Percentiles rank a stretch among this genome's conserved stretches.
These are phyloP conservation scores for Wickerhamiella brachini DNA, from an alignment of 805 yeast species.

Conservation along the genomic window DNA sequence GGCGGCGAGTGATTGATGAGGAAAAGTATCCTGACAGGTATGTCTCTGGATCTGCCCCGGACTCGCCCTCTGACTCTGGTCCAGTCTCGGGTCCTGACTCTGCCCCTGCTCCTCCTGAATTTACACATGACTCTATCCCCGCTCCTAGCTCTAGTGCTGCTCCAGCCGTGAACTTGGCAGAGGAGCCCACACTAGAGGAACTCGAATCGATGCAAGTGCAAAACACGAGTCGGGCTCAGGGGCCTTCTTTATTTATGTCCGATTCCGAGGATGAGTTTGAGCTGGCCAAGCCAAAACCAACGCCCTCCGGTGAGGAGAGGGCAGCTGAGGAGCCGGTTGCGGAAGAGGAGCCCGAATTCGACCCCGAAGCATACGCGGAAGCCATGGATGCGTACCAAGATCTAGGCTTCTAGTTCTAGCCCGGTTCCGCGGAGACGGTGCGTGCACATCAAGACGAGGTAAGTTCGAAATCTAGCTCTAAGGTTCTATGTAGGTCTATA, in stretches of 20 bases:
- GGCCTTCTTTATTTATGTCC: background rate
- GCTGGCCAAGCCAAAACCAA: background rate
- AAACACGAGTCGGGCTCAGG: no score
- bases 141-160: background rate
- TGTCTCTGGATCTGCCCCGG: background rate
- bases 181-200: background rate
- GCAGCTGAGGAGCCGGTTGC: background rate
- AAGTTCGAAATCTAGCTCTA: no score
- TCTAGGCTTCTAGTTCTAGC: conserved; percentile 13
- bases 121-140: background rate
- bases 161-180: background rate
- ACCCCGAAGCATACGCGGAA: conserved; percentile 10
- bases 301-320: no score
- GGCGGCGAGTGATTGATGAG: conserved; percentile 11
- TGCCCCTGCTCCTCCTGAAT: no score
- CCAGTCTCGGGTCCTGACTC: no score
- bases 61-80: no score
- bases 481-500: no score
- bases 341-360: background rate
- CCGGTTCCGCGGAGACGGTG: no score
- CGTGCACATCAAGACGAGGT: no score
- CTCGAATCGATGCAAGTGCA: background rate
- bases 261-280: background rate
- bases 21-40: conserved; percentile 12
- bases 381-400: conserved; percentile 12